These are phyloP conservation scores for Leptomonas seymouri DNA, from an alignment of 208 protist genomes.

Conservation along the genomic window DNA sequence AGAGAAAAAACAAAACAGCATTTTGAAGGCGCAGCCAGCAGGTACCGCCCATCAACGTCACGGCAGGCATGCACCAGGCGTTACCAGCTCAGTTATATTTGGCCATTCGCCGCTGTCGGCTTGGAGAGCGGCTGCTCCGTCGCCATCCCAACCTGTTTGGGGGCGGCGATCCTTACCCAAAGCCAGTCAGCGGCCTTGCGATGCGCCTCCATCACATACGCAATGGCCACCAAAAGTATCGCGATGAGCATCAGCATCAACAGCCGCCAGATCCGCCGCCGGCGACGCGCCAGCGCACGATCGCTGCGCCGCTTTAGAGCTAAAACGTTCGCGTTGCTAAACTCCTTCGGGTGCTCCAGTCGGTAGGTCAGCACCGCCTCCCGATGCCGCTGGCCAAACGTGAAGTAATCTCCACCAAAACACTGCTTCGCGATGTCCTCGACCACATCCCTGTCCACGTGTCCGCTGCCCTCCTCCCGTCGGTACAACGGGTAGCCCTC, in stretches of 20 bases:
- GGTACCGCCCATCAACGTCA: neutral
- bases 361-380: constrained; percentile 62
- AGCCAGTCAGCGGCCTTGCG: constrained; percentile 4
- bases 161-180: neutral
- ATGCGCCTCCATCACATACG: constrained; percentile 21
- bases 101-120: neutral
- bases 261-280: constrained; percentile 33
- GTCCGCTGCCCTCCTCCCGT: constrained; percentile 77
- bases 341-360: constrained; percentile 45
- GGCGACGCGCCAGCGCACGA: constrained; percentile 31
- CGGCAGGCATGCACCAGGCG: too few relatives aligned
- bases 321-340: constrained; percentile 44
- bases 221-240: constrained; percentile 17
- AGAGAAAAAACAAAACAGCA: neutral
- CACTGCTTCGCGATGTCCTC: constrained; percentile 86
- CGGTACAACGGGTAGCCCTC: constrained; percentile 77
- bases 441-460: constrained; percentile 78
- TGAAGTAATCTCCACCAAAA: constrained; percentile 82
- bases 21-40: neutral
- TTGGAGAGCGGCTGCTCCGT: neutral
- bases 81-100: too few relatives aligned
- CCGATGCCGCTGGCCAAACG: constrained; percentile 65
- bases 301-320: constrained; percentile 50
- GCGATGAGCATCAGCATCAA: constrained; percentile 38
- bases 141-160: neutral